phyloP scores from a whole-genome alignment of 106 monocot genomes.

The Dioscorea zingiberensis region DNA sequence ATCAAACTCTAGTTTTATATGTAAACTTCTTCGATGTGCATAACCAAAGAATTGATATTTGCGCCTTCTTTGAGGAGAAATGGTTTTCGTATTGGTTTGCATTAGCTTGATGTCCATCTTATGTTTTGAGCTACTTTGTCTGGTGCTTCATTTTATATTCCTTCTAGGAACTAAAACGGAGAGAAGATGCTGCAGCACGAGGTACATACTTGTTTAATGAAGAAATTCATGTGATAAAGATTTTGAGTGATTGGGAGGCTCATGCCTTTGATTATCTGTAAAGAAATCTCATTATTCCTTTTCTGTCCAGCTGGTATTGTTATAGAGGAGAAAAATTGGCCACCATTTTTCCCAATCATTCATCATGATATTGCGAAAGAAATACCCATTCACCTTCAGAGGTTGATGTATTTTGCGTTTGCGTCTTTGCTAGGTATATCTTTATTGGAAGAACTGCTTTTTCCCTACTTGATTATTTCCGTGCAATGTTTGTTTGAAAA shows the following conservation, averaged over 20 bases:
- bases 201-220: conserved; percentile 36
- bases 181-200: conserved; percentile 75
- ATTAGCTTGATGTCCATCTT: too few relatives aligned
- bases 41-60: too few relatives aligned
- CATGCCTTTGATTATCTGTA: neutral
- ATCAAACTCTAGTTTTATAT: too few relatives aligned
- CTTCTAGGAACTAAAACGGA: conserved; percentile 70
- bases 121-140: too few relatives aligned
- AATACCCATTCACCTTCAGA: conserved; percentile 82
- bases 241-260: neutral
- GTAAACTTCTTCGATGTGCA: too few relatives aligned
- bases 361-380: conserved; percentile 90
- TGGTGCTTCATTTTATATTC: neutral
- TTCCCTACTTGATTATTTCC: too few relatives aligned
- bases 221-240: neutral
- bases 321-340: conserved; percentile 87
- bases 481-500: too few relatives aligned
- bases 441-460: too few relatives aligned
- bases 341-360: conserved; percentile 84
- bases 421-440: conserved; percentile 80
- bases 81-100: too few relatives aligned
- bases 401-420: conserved; percentile 84
- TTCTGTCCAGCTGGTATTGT: conserved; percentile 76
- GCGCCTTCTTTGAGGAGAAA: too few relatives aligned
- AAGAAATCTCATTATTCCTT: neutral